Evolutionary conservation across 768 basidiomycete species (phyloP), one percentile per base, ranked within the genome.

Genomic region (Amyloporia xantha): DNA sequence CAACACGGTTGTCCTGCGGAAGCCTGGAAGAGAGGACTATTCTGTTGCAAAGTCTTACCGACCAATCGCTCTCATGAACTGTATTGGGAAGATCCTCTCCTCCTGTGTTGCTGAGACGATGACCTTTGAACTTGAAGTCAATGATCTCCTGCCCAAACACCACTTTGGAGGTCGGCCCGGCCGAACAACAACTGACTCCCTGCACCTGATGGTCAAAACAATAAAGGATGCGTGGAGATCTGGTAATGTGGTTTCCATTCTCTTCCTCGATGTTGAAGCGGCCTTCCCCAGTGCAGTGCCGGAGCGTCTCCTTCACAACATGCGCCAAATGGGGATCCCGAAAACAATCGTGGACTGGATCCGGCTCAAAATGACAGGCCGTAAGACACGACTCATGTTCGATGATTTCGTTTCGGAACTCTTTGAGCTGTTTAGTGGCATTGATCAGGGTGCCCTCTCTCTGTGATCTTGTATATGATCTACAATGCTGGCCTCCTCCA

Each of bases 21-120:
- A 71, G 48, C 68, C 66, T 17, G 66, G 66, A 2, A 62, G 62
- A 42, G 11, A 54, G 2, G 60, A 65, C 55, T 71, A 73, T 58
- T 52, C 54, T 4, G 47, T 49, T 1, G 58, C 68, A 1, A 62
- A 62, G 35, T 60, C 66, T 4, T 70, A 61, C 44, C 49, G 67
- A 2, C 71, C 65, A 0, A 68, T 73, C 6, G 63, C 62, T 0
- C 63, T 72, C 2, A 47, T 65, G 4, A 51, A 63, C 19, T 51
- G 41, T 35, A 48, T 63, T 26, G 57, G 38, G 1, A 56, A 46
- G 60, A 51, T 65, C 15, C 49, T 62, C 1, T 60, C 59, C 4
- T 40, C 57, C 21, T 58, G 59, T 38, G 48, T 62, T 6, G 49
- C 55, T 12, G 55, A 54, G 12, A 41, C 35, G 6, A 24, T 58